These are phyloP conservation scores for Lophiostoma macrostomum DNA, from an alignment of 495 filamentous ascomycete species.

Conservation along the genomic window DNA sequence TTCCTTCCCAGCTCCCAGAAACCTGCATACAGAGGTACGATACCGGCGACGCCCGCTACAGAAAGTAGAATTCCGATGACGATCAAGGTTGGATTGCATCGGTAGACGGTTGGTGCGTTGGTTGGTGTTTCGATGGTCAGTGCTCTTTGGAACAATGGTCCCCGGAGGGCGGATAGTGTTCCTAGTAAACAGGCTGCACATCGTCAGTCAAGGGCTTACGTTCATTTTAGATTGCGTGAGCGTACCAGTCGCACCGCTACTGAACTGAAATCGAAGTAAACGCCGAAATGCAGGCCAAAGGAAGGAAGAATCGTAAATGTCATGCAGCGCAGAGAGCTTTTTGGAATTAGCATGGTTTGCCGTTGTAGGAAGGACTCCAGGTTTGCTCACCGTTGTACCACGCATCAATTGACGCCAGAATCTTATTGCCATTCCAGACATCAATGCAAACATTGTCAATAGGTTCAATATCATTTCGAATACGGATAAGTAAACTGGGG, in stretches of 20 bases:
- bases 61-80: constrained; percentile 17
- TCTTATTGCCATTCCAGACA: constrained; percentile 13
- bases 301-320: constrained; percentile 17
- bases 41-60: constrained; percentile 8
- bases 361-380: background rate
- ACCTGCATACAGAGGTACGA: constrained; percentile 18
- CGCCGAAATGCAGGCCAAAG: constrained; percentile 14
- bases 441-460: constrained; percentile 18
- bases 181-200: constrained; percentile 19
- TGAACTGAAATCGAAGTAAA: constrained; percentile 14
- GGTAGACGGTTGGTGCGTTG: constrained; percentile 4
- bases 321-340: constrained; percentile 16
- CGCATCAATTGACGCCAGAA: constrained; percentile 21
- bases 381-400: constrained; percentile 14
- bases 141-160: constrained; percentile 26
- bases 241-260: constrained; percentile 22
- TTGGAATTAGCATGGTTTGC: background rate
- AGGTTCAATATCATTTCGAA: constrained; percentile 20
- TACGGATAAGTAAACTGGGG: constrained; percentile 24
- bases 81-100: background rate
- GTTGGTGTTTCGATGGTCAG: constrained; percentile 11
- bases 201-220: background rate
- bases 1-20: constrained; percentile 28
- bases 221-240: background rate
- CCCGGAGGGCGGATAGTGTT: constrained; percentile 8